These are phyloP conservation scores for Exophiala sideris DNA, from an alignment of 2,329 filamentous ascomycete genomes.

Conservation along the genomic window DNA sequence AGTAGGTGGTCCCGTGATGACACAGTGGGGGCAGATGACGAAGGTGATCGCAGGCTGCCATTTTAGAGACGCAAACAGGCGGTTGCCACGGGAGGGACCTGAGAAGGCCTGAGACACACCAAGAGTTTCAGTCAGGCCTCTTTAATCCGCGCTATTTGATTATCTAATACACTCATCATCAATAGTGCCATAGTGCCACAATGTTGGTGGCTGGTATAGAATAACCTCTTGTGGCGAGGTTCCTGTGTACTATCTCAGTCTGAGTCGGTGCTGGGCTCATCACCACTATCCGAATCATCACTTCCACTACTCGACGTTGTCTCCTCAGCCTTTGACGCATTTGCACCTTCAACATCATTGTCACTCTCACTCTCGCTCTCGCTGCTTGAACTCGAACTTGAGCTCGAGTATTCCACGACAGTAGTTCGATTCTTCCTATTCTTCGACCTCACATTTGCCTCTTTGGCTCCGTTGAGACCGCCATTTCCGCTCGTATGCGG, in stretches of 20 bases:
- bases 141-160: neutral
- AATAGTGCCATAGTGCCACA: neutral
- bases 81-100: neutral
- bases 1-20: too few species aligned
- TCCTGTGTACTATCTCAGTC: neutral
- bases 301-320: conserved; percentile 84
- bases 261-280: conserved; percentile 11
- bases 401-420: conserved; percentile 34
- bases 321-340: conserved; percentile 59
- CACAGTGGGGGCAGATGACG: too few species aligned
- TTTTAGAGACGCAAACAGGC: neutral
- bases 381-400: conserved; percentile 37
- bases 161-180: neutral
- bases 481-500: conserved; percentile 8
- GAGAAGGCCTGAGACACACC: neutral
- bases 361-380: conserved; percentile 32
- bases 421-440: conserved; percentile 44
- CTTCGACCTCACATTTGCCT: conserved; percentile 29
- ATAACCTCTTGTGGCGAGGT: neutral
- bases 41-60: too few species aligned
- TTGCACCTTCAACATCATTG: neutral
- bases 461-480: conserved; percentile 13
- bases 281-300: conserved; percentile 63
- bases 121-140: neutral
- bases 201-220: too few species aligned